These are phyloP conservation scores for Ophiocordyceps camponoti-floridani DNA, from an alignment of 2,329 filamentous ascomycete species.

Conservation along the genomic window DNA sequence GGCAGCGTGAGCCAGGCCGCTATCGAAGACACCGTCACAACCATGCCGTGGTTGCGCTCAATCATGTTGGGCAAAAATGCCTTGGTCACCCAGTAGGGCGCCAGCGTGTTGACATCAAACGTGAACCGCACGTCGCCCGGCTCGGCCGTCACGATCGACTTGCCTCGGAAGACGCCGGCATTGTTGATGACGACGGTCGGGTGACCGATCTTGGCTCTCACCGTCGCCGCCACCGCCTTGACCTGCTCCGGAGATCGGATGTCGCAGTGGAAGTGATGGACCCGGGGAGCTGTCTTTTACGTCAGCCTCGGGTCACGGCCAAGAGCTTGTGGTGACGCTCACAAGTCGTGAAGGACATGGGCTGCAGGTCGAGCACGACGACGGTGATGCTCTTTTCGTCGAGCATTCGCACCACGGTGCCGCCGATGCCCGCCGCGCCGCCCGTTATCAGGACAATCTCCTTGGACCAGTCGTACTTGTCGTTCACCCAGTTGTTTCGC, in stretches of 20 bases:
- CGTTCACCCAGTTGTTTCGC: constrained; percentile 17
- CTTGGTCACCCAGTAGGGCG: constrained; percentile 48
- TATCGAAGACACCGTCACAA: constrained; percentile 51
- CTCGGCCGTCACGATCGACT: constrained; percentile 38
- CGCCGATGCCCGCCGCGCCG: constrained; percentile 57
- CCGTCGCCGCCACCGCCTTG: constrained; percentile 26
- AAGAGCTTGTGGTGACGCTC: constrained; percentile 6
- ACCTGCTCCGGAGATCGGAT: constrained; percentile 41
- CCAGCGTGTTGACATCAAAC: constrained; percentile 53
- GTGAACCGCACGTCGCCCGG: constrained; percentile 45
- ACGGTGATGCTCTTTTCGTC: constrained; percentile 47
- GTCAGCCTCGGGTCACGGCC: constrained; percentile 5
- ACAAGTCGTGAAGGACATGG: constrained; percentile 34
- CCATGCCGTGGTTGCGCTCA: constrained; percentile 47
- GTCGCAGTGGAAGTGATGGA: constrained; percentile 55
- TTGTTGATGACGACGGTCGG: constrained; percentile 60
- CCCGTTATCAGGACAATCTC: constrained; percentile 62
- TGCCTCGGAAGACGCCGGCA: constrained; percentile 44
- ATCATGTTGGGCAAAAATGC: constrained; percentile 53
- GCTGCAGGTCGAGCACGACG: constrained; percentile 53
- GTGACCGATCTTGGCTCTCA: constrained; percentile 38
- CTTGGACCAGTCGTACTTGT: constrained; percentile 43
- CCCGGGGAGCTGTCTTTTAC: constrained; percentile 20
- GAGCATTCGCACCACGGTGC: constrained; percentile 44
- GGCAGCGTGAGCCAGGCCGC: constrained; percentile 43